Evolutionary conservation across 176 grass and related monocot genomes (phyloP).

Genomic region (Paspalum notatum): DNA sequence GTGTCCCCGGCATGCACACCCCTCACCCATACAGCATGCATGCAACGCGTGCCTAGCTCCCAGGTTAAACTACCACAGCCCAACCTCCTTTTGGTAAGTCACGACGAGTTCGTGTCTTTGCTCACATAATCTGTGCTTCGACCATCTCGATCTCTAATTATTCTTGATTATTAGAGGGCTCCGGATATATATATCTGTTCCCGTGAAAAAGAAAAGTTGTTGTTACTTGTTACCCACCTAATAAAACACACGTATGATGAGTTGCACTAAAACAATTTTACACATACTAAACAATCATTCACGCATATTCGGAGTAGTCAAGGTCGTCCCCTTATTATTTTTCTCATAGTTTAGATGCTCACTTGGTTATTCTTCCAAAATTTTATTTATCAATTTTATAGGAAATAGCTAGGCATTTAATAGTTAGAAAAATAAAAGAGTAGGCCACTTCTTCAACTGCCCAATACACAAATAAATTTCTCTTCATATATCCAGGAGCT

Average conservation of each 20-base stretch:
- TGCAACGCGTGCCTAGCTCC: conserved; percentile 29
- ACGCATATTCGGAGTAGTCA: no score
- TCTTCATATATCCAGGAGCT: not conserved
- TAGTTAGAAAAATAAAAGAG: no score
- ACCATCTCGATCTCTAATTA: conserved; percentile 23
- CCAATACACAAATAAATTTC: not conserved
- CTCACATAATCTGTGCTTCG: conserved; percentile 35
- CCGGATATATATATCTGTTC: not conserved
- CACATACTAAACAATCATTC: not conserved
- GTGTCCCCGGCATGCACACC: conserved; percentile 34
- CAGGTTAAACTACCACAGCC: conserved; percentile 24
- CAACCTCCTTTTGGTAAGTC: conserved; percentile 39
- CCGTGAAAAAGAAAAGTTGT: not conserved
- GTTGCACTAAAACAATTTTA: not conserved
- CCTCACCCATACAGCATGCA: not conserved
- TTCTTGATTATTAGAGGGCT: not conserved
- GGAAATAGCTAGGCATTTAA: no score
- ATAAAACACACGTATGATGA: not conserved
- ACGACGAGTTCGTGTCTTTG: conserved; percentile 46
- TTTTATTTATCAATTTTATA: not conserved
- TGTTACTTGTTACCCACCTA: not conserved
- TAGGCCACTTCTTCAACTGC: not conserved
- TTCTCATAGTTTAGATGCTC: no score
- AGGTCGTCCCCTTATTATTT: no score
- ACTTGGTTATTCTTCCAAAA: not conserved